Percentiles rank a stretch among this genome's conserved stretches.
These are phyloP conservation scores for Trematosphaeria pertusa DNA, from an alignment of 2,329 filamentous ascomycete genomes.

Conservation along the genomic window DNA sequence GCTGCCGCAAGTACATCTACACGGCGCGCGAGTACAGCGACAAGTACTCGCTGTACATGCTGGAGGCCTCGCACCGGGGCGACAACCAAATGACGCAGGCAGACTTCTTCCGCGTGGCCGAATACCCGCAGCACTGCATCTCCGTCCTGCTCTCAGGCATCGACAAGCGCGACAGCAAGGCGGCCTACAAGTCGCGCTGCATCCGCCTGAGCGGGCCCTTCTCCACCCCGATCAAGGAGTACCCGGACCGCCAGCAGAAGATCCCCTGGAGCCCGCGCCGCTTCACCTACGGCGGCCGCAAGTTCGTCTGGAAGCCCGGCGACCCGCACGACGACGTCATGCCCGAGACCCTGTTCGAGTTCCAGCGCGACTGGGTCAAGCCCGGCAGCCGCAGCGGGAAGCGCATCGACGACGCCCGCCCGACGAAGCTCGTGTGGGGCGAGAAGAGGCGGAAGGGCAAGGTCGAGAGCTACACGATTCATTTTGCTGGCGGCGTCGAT, in stretches of 20 bases:
- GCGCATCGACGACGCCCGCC: conserved; percentile 40
- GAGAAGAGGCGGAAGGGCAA: conserved; percentile 46
- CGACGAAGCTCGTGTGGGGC: conserved; percentile 43
- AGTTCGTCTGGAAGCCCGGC: conserved; percentile 53
- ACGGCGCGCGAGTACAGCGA: conserved; percentile 45
- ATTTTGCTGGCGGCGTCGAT: conserved; percentile 47
- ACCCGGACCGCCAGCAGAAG: conserved; percentile 45
- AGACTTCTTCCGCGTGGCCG: conserved; percentile 45
- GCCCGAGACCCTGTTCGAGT: conserved; percentile 48
- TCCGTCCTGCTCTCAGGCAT: conserved; percentile 43
- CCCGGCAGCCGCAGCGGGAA: conserved; percentile 46
- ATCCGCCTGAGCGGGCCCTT: conserved; percentile 44
- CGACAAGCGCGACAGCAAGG: conserved; percentile 40
- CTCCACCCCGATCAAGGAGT: conserved; percentile 43
- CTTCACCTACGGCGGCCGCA: conserved; percentile 45
- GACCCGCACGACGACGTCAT: conserved; percentile 56
- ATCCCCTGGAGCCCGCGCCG: conserved; percentile 48
- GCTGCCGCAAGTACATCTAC: conserved; percentile 45
- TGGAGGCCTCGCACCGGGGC: conserved; percentile 41
- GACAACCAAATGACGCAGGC: conserved; percentile 44
- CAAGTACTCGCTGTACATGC: conserved; percentile 45
- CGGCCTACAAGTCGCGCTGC: conserved; percentile 45
- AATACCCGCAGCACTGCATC: conserved; percentile 43
- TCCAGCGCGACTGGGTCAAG: conserved; percentile 42
- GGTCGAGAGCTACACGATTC: conserved; percentile 47